A percentile compares a stretch with the other conserved stretches of the same genome.
These are phyloP conservation scores for Xylaria scruposa DNA, from an alignment of 495 filamentous ascomycete genomes.

Conservation along the genomic window DNA sequence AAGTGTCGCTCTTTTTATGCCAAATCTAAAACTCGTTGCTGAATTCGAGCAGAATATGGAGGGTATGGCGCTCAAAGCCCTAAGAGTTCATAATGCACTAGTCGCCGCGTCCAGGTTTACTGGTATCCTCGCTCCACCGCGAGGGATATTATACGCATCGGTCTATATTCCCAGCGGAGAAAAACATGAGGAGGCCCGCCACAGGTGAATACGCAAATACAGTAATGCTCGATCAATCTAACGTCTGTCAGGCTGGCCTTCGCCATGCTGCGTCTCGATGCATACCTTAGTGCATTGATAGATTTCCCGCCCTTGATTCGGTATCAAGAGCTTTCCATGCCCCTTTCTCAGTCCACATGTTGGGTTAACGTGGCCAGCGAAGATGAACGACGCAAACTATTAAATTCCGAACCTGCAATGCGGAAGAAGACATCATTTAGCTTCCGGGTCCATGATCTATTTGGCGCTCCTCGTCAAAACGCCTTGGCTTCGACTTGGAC, in stretches of 20 bases:
- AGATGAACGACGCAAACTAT: conserved; percentile 33
- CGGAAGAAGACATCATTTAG: conserved; percentile 33
- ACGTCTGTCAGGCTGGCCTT: conserved; percentile 32
- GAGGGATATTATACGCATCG: conserved; percentile 19
- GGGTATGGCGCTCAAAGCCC: conserved; percentile 34
- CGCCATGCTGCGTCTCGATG: conserved; percentile 37
- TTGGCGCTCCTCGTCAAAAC: conserved; percentile 19
- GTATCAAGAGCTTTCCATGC: conserved; percentile 36
- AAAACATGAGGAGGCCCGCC: neutral
- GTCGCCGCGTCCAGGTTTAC: conserved; percentile 35
- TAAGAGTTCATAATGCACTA: conserved; percentile 34
- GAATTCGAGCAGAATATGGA: conserved; percentile 25
- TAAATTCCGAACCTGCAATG: conserved; percentile 30
- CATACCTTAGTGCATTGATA: conserved; percentile 34
- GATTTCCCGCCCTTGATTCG: conserved; percentile 37
- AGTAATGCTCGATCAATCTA: neutral
- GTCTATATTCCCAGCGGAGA: conserved; percentile 17
- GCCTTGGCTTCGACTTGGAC: conserved; percentile 31
- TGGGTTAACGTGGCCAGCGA: conserved; percentile 30
- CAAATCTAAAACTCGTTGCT: neutral
- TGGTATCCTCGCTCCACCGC: conserved; percentile 32
- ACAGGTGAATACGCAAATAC: neutral
- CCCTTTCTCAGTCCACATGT: conserved; percentile 32
- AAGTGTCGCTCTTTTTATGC: conserved; percentile 9
- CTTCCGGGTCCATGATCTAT: conserved; percentile 32